Percentiles rank a stretch among this genome's conserved stretches.
Evolutionary conservation across 768 basidiomycete species (phyloP).

Genomic region (Tylopilus cervinicoccineus): DNA sequence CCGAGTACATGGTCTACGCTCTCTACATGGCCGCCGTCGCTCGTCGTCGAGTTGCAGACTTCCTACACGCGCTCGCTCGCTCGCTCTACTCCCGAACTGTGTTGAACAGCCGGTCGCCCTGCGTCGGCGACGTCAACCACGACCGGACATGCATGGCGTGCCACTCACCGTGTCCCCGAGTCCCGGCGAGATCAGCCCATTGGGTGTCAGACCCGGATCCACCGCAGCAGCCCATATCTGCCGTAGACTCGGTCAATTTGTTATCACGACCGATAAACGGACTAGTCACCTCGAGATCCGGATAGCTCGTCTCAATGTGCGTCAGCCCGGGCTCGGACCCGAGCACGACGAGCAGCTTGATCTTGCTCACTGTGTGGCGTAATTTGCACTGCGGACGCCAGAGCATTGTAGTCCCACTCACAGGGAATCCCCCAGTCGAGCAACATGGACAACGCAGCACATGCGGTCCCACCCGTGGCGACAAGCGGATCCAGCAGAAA

Average conservation of each 20-base stretch:
- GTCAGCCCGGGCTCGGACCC: constrained; percentile 72
- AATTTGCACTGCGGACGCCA: neutral
- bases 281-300: constrained; percentile 67
- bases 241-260: neutral
- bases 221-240: constrained; percentile 88
- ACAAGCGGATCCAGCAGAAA: constrained; percentile 90
- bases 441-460: constrained; percentile 85
- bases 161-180: constrained; percentile 81
- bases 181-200: constrained; percentile 86
- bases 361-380: constrained; percentile 47
- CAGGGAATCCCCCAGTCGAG: constrained; percentile 77
- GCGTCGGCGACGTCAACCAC: constrained; percentile 2
- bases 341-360: constrained; percentile 81
- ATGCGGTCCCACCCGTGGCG: constrained; percentile 91
- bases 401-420: constrained; percentile 28
- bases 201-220: constrained; percentile 63
- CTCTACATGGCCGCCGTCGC: neutral
- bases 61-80: no score
- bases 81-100: constrained; percentile 45
- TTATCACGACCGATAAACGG: neutral
- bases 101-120: constrained; percentile 87
- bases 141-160: neutral
- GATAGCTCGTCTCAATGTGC: constrained; percentile 61
- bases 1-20: neutral
- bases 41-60: neutral